Evolutionary conservation across 2,329 filamentous ascomycete species (phyloP), one percentile per base, ranked within the genome.

Genomic region (Elsinoe fawcettii): DNA sequence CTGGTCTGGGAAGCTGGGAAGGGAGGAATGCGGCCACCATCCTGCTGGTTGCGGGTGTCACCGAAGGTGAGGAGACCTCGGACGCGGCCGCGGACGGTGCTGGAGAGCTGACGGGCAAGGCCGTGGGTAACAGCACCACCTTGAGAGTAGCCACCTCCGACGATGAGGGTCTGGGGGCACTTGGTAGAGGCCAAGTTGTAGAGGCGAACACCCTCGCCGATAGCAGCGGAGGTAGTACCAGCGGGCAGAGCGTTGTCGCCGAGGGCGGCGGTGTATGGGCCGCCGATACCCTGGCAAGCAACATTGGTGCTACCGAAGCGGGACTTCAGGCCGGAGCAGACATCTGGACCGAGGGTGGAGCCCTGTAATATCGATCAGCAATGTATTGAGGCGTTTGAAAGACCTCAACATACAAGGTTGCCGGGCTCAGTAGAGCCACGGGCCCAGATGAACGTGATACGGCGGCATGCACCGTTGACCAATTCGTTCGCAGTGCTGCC

Each of bases 401-500:
- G 7, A 8, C 11, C 2, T 47, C 6, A 27, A 47, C 54, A 7
- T 37, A 56, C 54, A 9, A 82, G 75, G 61, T 80, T 81, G 25
- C 78, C 78, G 0, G 60, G 32, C 64, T 81, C 77, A 4, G 73
- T 75, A 7, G 79, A 81, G 5, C 80, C 79, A n/a, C 80, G 75
- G 14, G 79, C 79, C 60, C 78, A 82, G 60, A 82, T 74, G 54
- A 81, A 67, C 3, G 78, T 80, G 60, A 79, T 72, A 27, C 70
- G 64, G 44, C 73, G 74, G 67, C 75, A 78, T 11, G 57, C 57
- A 18, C 60, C 62, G 44, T 59, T 58, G 32, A 56, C 53, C n/a
- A 63, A 39, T 37, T 63, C 61, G 57, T 59, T 61, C 20, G 60
- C 58, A 51, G 60, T 63, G 12, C 3, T 43, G 18, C 36, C 20